Evolutionary conservation across 805 yeast genomes (phyloP).

Genomic region (Yarrowia bubula): DNA sequence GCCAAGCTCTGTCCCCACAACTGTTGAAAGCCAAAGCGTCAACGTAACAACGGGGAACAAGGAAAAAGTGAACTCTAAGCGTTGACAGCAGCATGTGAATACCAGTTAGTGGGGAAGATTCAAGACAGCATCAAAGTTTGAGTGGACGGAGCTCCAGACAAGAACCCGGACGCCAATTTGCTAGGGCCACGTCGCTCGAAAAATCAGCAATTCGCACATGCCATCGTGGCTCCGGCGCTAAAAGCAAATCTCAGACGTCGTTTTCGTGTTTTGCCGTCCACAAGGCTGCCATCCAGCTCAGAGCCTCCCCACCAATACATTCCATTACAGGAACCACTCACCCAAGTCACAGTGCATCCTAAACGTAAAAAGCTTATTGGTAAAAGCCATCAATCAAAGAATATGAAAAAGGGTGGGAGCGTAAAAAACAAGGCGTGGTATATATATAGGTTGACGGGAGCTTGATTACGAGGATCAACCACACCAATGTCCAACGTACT

Average conservation of each 20-base stretch:
- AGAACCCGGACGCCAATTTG: no score
- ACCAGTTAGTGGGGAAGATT: conserved; percentile 18
- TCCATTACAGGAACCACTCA: not conserved
- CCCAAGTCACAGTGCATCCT: not conserved
- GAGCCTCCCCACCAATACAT: not conserved
- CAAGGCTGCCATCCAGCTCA: no score
- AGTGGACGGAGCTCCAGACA: not conserved
- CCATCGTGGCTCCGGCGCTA: no score
- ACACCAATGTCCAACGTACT: conserved; percentile 16
- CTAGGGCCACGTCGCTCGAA: no score
- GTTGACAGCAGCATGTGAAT: conserved; percentile 15
- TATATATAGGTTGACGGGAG: not conserved
- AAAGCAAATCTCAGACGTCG: no score
- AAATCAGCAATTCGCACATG: no score
- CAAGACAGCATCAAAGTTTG: not conserved
- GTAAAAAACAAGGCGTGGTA: not conserved
- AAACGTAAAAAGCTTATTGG: not conserved
- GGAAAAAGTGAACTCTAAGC: not conserved
- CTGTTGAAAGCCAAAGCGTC: conserved; percentile 1
- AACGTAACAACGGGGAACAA: conserved; percentile 14
- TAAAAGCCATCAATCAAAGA: conserved; percentile 1
- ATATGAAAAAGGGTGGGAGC: conserved; percentile 15
- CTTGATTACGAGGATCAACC: not conserved
- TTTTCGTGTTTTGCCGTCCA: no score
- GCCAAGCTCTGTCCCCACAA: conserved; percentile 6